Percentiles rank a stretch among this genome's conserved stretches.
Evolutionary conservation across 768 basidiomycete species (phyloP).

Genomic region (Scleroderma bovista): DNA sequence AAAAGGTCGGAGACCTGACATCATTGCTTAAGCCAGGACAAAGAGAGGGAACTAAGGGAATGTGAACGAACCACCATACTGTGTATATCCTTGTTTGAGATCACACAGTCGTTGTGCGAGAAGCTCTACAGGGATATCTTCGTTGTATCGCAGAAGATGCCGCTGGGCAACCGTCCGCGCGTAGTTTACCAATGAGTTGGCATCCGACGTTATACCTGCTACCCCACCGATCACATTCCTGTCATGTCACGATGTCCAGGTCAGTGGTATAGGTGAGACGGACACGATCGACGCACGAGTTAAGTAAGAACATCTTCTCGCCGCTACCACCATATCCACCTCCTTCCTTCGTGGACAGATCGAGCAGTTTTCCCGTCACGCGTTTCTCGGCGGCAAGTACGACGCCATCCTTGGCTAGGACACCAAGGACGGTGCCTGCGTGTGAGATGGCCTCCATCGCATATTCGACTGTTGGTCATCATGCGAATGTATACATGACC

Average conservation of each 20-base stretch:
- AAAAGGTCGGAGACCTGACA: conserved; percentile 86
- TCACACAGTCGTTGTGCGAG: conserved; percentile 92
- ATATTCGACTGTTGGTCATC: conserved; percentile 76
- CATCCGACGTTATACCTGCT: conserved; percentile 94
- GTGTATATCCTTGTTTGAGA: conserved; percentile 98
- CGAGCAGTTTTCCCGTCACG: conserved; percentile 95
- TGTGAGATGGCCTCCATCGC: conserved; percentile 99
- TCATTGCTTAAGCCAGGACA: background rate
- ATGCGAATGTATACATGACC: background rate
- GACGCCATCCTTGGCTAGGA: conserved; percentile 85
- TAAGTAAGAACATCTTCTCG: conserved; percentile 96
- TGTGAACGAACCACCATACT: conserved; percentile 74
- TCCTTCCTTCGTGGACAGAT: conserved; percentile 82
- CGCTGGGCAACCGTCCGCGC: conserved; percentile 86
- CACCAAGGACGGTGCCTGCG: conserved; percentile 89
- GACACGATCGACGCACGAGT: conserved; percentile 52
- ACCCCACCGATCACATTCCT: conserved; percentile 96
- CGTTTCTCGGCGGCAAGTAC: conserved; percentile 96
- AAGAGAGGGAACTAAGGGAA: background rate
- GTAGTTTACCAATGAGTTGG: conserved; percentile 94
- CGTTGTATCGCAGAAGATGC: conserved; percentile 87
- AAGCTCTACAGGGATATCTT: conserved; percentile 96
- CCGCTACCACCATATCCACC: conserved; percentile 87
- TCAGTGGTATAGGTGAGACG: conserved; percentile 1
- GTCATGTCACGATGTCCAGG: conserved; percentile 1